Evolutionary conservation across 208 protist species (phyloP), one percentile per base, ranked within the genome.

Genomic region (Crithidia bombi): DNA sequence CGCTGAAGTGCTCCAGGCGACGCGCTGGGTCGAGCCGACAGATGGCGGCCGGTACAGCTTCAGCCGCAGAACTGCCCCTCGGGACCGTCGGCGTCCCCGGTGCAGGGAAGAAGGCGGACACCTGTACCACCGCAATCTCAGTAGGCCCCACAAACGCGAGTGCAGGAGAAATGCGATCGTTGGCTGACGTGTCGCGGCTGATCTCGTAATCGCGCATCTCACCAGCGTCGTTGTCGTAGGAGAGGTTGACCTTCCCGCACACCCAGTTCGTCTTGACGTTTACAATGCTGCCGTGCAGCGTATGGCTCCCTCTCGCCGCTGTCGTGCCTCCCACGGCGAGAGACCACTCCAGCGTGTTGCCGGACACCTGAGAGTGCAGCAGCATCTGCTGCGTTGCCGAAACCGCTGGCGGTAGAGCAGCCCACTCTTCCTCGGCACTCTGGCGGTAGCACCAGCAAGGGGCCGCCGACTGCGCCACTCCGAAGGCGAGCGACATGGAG

Each of bases 201-300:
- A 88, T 76, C 43, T 75, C 65, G 67, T 88, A 85, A 65, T 76
- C 73, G 69, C 75, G 74, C 72, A 81, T 81, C 65, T 88, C 79
- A 10, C 83, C 79, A 5, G 64, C 73, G 23, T 71, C 65, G 23
- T 68, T 85, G 65, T 74, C 66, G 70, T 88, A 88, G 59, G 63
- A 51, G 26, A 88, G 76, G 63, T 85, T 70, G 28, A 74, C 83
- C 59, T 66, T 78, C 4, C 83, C 83, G 7, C 52, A 56, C 46
- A 17, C 65, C 83, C 83, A 88, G 11, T 17, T 69, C 47, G 78
- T 59, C 63, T 85, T 79, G n/a, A 83, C 71, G 51, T 79, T 64
- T 36, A 81, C 52, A 38, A 87, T 87, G 61, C 74, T 87, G 43
- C 78, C 74, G 54, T 58, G 65, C 21, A 81, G 56, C 12, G 73